These are phyloP conservation scores for Nothomitra cinnamomea DNA, from an alignment of 2,329 filamentous ascomycete genomes.

Conservation along the genomic window DNA sequence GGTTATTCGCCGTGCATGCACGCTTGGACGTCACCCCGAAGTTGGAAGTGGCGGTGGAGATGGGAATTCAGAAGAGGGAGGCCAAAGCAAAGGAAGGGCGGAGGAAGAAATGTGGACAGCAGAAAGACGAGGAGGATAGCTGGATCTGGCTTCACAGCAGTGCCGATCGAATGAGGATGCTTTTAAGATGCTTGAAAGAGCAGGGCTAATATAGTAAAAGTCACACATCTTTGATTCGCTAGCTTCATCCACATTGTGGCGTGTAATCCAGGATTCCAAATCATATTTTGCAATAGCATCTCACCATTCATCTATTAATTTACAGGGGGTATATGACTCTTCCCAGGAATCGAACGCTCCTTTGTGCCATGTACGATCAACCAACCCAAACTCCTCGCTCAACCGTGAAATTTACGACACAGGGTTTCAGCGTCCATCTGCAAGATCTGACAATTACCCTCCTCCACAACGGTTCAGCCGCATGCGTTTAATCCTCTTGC, in stretches of 20 bases:
- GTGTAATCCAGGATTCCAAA: too few relatives aligned
- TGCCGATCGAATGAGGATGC: conserved; percentile 18
- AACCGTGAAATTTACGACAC: too few relatives aligned
- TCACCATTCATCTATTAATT: too few relatives aligned
- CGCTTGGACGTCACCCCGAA: conserved; percentile 1
- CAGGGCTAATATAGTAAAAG: neutral
- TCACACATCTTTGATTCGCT: too few relatives aligned
- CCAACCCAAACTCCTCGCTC: too few relatives aligned
- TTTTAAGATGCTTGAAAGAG: conserved; percentile 12
- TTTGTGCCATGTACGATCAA: too few relatives aligned
- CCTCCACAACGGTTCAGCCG: too few relatives aligned
- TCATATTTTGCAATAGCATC: too few relatives aligned
- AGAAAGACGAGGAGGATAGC: conserved; percentile 20
- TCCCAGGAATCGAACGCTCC: conserved; percentile 3
- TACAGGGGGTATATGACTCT: too few relatives aligned
- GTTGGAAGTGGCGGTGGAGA: conserved; percentile 30
- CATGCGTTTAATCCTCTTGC: too few relatives aligned
- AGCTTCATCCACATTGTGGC: neutral
- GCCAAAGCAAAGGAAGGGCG: conserved; percentile 21
- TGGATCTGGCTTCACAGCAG: conserved; percentile 19
- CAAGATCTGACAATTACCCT: too few relatives aligned
- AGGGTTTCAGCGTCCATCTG: too few relatives aligned
- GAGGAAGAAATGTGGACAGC: neutral
- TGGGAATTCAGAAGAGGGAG: conserved; percentile 34
- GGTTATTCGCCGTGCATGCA: conserved; percentile 28